Percentiles rank a stretch among this genome's conserved stretches.
Conservation (phyloP, 2,329 filamentous ascomycete species). For the Chaetomiaceae sp. region DNA sequence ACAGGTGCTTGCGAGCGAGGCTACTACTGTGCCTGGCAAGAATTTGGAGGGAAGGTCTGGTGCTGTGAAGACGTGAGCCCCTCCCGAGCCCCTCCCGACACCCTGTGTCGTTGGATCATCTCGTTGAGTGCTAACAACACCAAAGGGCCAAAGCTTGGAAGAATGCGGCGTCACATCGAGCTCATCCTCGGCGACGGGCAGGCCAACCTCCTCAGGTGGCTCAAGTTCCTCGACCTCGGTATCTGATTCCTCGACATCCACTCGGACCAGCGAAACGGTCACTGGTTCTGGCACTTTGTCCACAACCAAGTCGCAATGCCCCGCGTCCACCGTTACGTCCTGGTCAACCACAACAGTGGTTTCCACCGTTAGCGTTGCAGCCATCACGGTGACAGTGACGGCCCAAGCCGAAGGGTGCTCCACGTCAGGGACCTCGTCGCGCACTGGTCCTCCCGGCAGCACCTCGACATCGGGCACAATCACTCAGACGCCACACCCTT, state of each 20-base stretch:
- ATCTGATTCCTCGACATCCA: neutral
- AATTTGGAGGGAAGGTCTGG: constrained; percentile 23
- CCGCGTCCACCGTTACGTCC: constrained; percentile 10
- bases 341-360: constrained; percentile 16
- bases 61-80: constrained; percentile 23
- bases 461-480: neutral
- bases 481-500: neutral
- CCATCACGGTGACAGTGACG: constrained; percentile 13
- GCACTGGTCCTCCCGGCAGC: neutral
- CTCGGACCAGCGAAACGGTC: neutral
- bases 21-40: constrained; percentile 25
- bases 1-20: constrained; percentile 23
- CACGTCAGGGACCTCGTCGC: neutral
- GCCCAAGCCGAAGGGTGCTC: neutral
- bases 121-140: neutral
- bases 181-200: neutral
- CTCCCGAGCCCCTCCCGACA: neutral
- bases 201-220: neutral
- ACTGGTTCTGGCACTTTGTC: neutral
- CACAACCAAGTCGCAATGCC: constrained; percentile 1
- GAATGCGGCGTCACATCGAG: constrained; percentile 15
- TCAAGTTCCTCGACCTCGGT: neutral
- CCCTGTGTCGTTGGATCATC: neutral
- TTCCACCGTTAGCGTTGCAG: constrained; percentile 11
- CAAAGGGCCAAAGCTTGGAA: constrained; percentile 19